phyloP scores from a whole-genome alignment of 2,329 filamentous ascomycete species.

The Fusarium abutilonis region DNA sequence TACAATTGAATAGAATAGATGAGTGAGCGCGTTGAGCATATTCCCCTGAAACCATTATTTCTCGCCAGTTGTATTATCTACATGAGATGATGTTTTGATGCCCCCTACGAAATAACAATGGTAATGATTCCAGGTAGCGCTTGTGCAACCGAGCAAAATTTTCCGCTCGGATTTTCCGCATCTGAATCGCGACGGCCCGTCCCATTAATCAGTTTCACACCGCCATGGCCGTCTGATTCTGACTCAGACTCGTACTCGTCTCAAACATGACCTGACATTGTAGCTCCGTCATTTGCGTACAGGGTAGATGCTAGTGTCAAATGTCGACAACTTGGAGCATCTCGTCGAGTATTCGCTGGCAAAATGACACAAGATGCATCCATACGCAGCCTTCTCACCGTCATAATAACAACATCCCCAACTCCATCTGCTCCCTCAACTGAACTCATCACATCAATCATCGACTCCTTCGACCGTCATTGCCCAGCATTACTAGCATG shows the following conservation, averaged over 20 bases:
- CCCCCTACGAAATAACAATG: background rate
- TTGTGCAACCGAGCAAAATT: conserved; percentile 11
- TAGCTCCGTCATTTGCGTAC: background rate
- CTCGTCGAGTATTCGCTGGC: background rate
- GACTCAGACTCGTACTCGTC: too few relatives aligned
- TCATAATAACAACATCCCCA: conserved; percentile 64
- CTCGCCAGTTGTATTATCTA: too few relatives aligned
- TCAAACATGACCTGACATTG: conserved; percentile 1
- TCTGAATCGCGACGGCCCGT: conserved; percentile 19
- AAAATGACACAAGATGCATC: conserved; percentile 19
- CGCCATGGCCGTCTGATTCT: conserved; percentile 12
- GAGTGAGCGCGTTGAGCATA: too few relatives aligned
- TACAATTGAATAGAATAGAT: too few relatives aligned
- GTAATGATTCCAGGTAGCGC: background rate
- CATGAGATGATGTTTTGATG: too few relatives aligned
- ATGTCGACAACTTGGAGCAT: background rate
- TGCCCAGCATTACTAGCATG: conserved; percentile 56
- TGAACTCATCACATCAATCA: conserved; percentile 59
- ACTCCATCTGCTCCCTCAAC: conserved; percentile 64
- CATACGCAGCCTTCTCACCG: conserved; percentile 37
- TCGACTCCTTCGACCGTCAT: conserved; percentile 57
- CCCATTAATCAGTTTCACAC: conserved; percentile 12
- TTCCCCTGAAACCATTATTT: too few relatives aligned
- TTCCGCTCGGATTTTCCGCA: conserved; percentile 20
- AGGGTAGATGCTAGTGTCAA: conserved; percentile 25